phyloP scores from a whole-genome alignment of 805 yeast genomes.

The Zygoascus flipseniorum region DNA sequence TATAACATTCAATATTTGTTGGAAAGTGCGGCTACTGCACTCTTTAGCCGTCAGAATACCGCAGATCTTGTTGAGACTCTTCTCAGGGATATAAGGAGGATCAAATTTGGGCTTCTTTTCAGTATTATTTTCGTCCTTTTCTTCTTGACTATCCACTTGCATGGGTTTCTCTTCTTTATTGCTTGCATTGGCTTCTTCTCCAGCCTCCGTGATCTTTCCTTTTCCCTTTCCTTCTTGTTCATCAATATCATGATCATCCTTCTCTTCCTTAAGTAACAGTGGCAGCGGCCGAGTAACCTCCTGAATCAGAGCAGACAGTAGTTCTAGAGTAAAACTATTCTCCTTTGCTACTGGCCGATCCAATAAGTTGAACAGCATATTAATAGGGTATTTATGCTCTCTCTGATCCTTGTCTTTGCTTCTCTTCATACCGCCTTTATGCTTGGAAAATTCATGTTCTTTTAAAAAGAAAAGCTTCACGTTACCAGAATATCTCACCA shows the following conservation, averaged over 20 bases:
- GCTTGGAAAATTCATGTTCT: conserved; percentile 54
- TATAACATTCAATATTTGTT: conserved; percentile 73
- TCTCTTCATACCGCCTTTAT: conserved; percentile 27
- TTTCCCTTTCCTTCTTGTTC: background rate
- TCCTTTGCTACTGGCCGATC: conserved; percentile 58
- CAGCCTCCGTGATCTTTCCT: background rate
- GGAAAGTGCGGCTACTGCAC: conserved; percentile 77
- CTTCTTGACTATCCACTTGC: background rate
- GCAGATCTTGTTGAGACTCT: conserved; percentile 53
- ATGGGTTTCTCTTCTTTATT: background rate
- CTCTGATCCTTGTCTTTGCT: conserved; percentile 21
- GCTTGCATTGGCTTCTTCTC: background rate
- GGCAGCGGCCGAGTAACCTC: conserved; percentile 67
- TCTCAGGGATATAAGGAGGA: conserved; percentile 56
- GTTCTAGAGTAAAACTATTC: conserved; percentile 69
- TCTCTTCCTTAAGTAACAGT: conserved; percentile 36
- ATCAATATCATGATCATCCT: conserved; percentile 3
- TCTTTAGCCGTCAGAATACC: conserved; percentile 69
- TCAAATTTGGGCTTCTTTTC: conserved; percentile 8
- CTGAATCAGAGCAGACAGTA: conserved; percentile 65
- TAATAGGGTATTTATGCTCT: conserved; percentile 54
- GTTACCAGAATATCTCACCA: conserved; percentile 59
- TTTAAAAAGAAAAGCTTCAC: conserved; percentile 67
- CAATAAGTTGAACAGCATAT: conserved; percentile 53
- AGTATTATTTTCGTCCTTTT: background rate